A percentile compares a stretch with the other conserved stretches of the same genome.
Conservation (phyloP, 1,284 basidiomycete genomes). For the Boletus sp. region DNA sequence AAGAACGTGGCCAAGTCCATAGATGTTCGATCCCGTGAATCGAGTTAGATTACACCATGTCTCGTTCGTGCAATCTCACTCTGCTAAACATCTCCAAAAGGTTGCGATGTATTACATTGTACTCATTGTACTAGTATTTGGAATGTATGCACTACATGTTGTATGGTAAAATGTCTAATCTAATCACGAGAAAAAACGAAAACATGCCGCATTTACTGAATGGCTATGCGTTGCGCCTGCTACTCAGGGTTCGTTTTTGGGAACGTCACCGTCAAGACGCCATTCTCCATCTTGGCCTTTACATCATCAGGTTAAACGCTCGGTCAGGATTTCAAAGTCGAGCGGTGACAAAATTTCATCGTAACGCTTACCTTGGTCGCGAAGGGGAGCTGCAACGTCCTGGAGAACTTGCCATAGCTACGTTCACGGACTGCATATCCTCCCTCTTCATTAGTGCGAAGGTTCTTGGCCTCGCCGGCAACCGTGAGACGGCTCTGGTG, state of each 20-base stretch:
- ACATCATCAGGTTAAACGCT: slow-evolving; percentile 11
- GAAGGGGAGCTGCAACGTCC: slow-evolving; percentile 20
- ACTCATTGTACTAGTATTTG: no score
- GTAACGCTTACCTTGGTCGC: slow-evolving; percentile 32
- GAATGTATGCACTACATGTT: background rate
- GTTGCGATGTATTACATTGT: background rate
- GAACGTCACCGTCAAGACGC: slow-evolving; percentile 6
- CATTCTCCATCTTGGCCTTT: background rate
- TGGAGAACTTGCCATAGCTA: slow-evolving; percentile 33
- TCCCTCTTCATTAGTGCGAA: slow-evolving; percentile 18
- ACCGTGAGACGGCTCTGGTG: slow-evolving; percentile 37
- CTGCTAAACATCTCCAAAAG: background rate
- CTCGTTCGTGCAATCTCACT: background rate
- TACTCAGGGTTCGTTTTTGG: slow-evolving; percentile 17
- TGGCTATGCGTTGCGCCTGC: slow-evolving; percentile 1
- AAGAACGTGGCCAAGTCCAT: no score
- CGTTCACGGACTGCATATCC: slow-evolving; percentile 38
- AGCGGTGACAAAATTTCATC: background rate
- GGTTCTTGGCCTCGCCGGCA: slow-evolving; percentile 32
- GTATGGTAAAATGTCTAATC: background rate
- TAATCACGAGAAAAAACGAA: background rate
- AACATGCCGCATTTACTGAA: slow-evolving; percentile 1
- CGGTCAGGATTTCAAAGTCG: background rate
- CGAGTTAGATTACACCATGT: background rate
- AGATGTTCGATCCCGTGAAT: background rate